Evolutionary conservation across 495 filamentous ascomycete species (phyloP).

Genomic region (Hypomontagnella monticulosa): DNA sequence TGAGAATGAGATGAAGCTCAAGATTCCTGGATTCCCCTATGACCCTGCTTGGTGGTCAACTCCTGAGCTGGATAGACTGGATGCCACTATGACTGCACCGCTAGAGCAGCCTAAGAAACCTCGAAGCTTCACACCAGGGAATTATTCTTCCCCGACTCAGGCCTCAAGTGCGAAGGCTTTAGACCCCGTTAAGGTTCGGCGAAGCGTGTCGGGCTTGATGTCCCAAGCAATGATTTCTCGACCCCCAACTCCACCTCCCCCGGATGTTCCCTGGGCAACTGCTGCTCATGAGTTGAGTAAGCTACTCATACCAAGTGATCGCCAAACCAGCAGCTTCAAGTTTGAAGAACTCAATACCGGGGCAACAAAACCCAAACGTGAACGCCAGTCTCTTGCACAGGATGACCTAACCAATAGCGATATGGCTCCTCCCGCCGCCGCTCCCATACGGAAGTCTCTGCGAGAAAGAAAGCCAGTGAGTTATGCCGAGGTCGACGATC

Average conservation of each 20-base stretch:
- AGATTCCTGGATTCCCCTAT: conserved; percentile 55
- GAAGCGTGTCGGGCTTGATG: conserved; percentile 41
- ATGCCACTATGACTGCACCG: conserved; percentile 61
- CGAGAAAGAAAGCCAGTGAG: conserved; percentile 72
- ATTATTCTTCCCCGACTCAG: conserved; percentile 68
- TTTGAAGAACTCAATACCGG: conserved; percentile 77
- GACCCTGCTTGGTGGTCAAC: conserved; percentile 81
- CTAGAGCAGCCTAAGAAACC: conserved; percentile 59
- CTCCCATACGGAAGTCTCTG: conserved; percentile 72
- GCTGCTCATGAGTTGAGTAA: conserved; percentile 84
- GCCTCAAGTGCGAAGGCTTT: conserved; percentile 46
- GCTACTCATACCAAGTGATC: conserved; percentile 76
- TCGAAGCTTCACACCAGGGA: conserved; percentile 64
- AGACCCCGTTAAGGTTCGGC: conserved; percentile 45
- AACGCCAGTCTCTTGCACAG: conserved; percentile 65
- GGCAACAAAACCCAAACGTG: conserved; percentile 67
- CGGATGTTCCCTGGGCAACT: conserved; percentile 84
- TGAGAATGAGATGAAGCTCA: conserved; percentile 39
- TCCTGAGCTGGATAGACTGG: conserved; percentile 71
- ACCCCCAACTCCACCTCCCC: conserved; percentile 69
- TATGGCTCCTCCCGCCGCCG: conserved; percentile 48
- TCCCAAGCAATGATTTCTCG: conserved; percentile 38
- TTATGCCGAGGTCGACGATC: conserved; percentile 64
- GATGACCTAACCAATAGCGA: conserved; percentile 39
- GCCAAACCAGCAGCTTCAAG: conserved; percentile 77